Base-by-base conservation (phyloP, 345 rosid genomes). In the Kernera saxatilis region DNA sequence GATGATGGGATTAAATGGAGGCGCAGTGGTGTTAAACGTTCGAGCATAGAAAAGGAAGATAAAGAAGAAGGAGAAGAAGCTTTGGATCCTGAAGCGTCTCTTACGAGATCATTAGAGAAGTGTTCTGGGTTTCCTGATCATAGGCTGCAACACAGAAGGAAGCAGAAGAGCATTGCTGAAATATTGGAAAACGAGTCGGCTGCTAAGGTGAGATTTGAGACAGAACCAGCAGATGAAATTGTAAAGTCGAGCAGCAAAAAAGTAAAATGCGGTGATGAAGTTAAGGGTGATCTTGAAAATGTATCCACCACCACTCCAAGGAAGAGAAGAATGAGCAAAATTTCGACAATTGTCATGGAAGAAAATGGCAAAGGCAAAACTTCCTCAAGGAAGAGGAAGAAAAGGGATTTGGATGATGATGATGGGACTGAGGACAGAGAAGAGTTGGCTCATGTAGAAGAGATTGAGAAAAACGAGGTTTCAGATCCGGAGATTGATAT, bases 121-220 rank as follows among this genome's bases (percentile, higher is more conserved):
- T 79, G 89, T 71, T 74, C 71, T 2, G 76, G 74, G 29, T 79
- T 50, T 69, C 72, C 83, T 10, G 82, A 75, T 39, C 81, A 70
- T 75, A 74, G 82, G 72, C 76, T 64, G 55, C 30, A 57, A 48
- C 85, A 82, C 60, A 80, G 78, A 52, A 79, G 85, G 76, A 89
- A 91, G 72, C 85, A 84, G 82, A 93, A 93, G 79, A 93, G 99
- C 76, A 87, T 93, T 74, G 88, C 96, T 72, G 91, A 89, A 49
- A 86, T 93, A 41, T 60, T 93, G 73, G 85, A 80, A 45, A 83
- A 76, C 30, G 75, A 78, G 37, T 26, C 45, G 0, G 49, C 50
- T 84, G 72, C 78, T 40, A 73, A 7, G 70, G 75, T 69, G 25
- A 71, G 64, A 36, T 69, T 68, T 49, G 72, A 59, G 65, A 69